phyloP scores from a whole-genome alignment of 2,329 filamentous ascomycete species.

The Diplodia scrobiculata region DNA sequence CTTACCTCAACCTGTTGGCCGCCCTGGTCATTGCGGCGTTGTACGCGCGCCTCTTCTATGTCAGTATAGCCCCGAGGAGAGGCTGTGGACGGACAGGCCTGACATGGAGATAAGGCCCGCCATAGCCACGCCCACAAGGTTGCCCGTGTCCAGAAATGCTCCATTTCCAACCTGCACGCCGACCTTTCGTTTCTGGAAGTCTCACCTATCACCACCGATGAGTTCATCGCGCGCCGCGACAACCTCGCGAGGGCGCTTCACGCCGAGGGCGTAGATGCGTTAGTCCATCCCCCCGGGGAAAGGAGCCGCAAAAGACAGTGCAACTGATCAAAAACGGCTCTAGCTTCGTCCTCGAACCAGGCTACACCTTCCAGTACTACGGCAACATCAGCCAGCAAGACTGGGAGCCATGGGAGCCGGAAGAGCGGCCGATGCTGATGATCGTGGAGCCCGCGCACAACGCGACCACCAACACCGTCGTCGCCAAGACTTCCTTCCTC shows the following conservation, averaged over 20 bases:
- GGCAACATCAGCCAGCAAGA: slow-evolving; percentile 63
- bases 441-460: slow-evolving; percentile 55
- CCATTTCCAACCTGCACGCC: slow-evolving; percentile 55
- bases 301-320: too few relatives aligned
- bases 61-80: background rate
- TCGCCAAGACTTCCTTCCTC: slow-evolving; percentile 60
- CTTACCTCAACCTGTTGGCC: background rate
- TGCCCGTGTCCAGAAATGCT: slow-evolving; percentile 52
- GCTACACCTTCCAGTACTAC: slow-evolving; percentile 67
- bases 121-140: slow-evolving; percentile 22
- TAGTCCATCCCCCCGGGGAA: background rate
- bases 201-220: slow-evolving; percentile 51
- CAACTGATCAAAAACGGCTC: background rate
- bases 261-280: slow-evolving; percentile 55
- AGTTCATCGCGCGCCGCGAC: slow-evolving; percentile 60
- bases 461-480: slow-evolving; percentile 39
- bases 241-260: slow-evolving; percentile 60
- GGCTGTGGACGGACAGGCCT: background rate
- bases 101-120: background rate
- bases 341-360: slow-evolving; percentile 62
- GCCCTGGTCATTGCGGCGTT: background rate
- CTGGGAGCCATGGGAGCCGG: slow-evolving; percentile 67
- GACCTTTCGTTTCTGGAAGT: slow-evolving; percentile 58
- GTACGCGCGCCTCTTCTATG: slow-evolving; percentile 26
- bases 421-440: slow-evolving; percentile 66